Evolutionary conservation across 1,284 basidiomycete species (phyloP).

Genomic region (Fomitopsis betulina): DNA sequence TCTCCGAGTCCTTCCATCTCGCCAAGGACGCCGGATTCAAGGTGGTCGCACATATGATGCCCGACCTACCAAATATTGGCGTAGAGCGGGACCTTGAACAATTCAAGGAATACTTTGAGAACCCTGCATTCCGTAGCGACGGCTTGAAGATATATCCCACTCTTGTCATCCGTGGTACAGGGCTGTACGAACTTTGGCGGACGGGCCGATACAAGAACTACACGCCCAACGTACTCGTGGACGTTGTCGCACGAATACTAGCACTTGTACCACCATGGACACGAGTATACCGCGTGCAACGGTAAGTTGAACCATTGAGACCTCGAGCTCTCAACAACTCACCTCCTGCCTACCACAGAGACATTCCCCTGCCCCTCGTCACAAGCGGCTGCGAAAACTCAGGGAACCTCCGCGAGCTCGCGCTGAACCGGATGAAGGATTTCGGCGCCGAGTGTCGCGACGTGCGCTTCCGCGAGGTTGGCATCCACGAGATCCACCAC

Average conservation of each 20-base stretch:
- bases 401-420: slow-evolving; percentile 94
- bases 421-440: slow-evolving; percentile 97
- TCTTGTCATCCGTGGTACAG: slow-evolving; percentile 96
- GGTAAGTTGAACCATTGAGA: slow-evolving; percentile 38
- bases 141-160: slow-evolving; percentile 99
- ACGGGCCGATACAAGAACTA: slow-evolving; percentile 99
- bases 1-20: slow-evolving; percentile 96
- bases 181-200: slow-evolving; percentile 94
- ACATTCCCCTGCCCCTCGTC: slow-evolving; percentile 94
- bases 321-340: background rate
- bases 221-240: slow-evolving; percentile 96
- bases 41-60: slow-evolving; percentile 99
- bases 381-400: slow-evolving; percentile 97
- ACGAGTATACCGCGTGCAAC: slow-evolving; percentile 94
- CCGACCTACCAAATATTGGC: slow-evolving; percentile 95
- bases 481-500: slow-evolving; percentile 99
- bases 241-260: slow-evolving; percentile 94
- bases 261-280: slow-evolving; percentile 99
- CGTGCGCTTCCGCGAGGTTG: slow-evolving; percentile 97
- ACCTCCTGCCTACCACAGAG: slow-evolving; percentile 42
- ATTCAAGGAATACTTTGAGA: slow-evolving; percentile 99
- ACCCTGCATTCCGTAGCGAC: slow-evolving; percentile 95
- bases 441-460: slow-evolving; percentile 98
- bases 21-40: slow-evolving; percentile 99
- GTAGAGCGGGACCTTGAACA: slow-evolving; percentile 97